A percentile compares a stretch with the other conserved stretches of the same genome.
phyloP scores from a whole-genome alignment of 1,284 basidiomycete species.

The Tremellales sp. region DNA sequence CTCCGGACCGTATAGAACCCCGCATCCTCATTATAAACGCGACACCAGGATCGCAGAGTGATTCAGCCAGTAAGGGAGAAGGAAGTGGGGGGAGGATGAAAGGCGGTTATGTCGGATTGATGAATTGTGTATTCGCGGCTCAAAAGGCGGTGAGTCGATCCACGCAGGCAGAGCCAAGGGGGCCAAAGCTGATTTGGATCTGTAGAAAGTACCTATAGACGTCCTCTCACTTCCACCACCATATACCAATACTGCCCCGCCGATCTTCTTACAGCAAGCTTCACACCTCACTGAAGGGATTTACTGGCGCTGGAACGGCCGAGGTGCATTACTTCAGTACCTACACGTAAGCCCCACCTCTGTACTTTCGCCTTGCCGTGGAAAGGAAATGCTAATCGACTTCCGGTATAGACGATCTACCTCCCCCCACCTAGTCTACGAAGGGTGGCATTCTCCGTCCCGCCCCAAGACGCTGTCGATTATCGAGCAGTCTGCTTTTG shows the following conservation, averaged over 20 bases:
- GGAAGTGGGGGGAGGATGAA: constrained; percentile 33
- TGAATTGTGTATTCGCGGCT: constrained; percentile 99
- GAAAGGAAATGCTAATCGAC: no score
- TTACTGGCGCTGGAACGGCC: constrained; percentile 68
- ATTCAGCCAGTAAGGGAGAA: no score
- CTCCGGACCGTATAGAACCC: constrained; percentile 61
- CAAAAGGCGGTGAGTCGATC: constrained; percentile 74
- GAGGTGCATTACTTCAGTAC: constrained; percentile 80
- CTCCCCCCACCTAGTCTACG: constrained; percentile 78
- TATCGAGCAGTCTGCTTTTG: constrained; percentile 98
- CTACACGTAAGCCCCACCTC: constrained; percentile 63
- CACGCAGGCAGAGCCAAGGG: neutral
- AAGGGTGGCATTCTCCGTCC: constrained; percentile 67
- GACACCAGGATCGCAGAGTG: constrained; percentile 56
- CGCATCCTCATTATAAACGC: constrained; percentile 88
- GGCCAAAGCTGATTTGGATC: constrained; percentile 3
- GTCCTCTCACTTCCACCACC: constrained; percentile 83
- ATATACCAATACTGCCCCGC: constrained; percentile 59
- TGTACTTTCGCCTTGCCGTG: no score
- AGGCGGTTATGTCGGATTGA: constrained; percentile 71
- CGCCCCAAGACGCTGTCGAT: constrained; percentile 91
- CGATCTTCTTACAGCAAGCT: constrained; percentile 94
- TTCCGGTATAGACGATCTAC: constrained; percentile 70
- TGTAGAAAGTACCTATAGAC: constrained; percentile 89
- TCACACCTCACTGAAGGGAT: constrained; percentile 91